Percentiles rank a stretch among this genome's conserved stretches.
Evolutionary conservation across 1,284 basidiomycete genomes (phyloP).

Genomic region (Entoloma clypeatum): DNA sequence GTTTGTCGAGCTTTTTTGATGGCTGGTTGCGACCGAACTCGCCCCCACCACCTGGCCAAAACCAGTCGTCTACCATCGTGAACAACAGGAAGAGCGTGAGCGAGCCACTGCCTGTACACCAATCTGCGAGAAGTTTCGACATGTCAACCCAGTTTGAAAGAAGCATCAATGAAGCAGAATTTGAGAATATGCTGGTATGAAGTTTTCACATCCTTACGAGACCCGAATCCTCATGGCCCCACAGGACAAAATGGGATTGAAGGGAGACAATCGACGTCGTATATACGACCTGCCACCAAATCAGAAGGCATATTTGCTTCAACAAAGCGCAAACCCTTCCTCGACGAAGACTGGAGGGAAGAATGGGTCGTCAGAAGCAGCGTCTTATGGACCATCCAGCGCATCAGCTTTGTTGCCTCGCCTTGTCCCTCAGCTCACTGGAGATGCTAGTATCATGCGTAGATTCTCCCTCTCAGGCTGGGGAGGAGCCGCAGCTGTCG

Average conservation of each 20-base stretch:
- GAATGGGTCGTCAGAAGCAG: constrained; percentile 34
- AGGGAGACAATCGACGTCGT: constrained; percentile 60
- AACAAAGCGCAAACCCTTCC: constrained; percentile 44
- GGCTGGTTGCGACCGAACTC: constrained; percentile 50
- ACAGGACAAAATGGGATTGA: constrained; percentile 69
- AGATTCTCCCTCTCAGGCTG: constrained; percentile 72
- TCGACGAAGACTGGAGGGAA: constrained; percentile 25
- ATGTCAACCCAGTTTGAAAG: constrained; percentile 25
- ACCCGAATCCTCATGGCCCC: constrained; percentile 3
- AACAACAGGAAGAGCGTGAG: constrained; percentile 61
- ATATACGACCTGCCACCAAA: constrained; percentile 65
- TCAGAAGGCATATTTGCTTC: constrained; percentile 68
- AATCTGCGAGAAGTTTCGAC: constrained; percentile 28
- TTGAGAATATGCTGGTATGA: constrained; percentile 63
- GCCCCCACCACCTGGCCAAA: constrained; percentile 31
- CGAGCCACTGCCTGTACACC: constrained; percentile 57
- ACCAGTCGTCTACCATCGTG: constrained; percentile 28
- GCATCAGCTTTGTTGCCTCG: constrained; percentile 52
- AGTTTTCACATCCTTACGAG: neutral
- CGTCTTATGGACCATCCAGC: constrained; percentile 60
- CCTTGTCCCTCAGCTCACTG: constrained; percentile 65
- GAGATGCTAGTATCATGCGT: constrained; percentile 63
- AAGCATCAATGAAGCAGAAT: constrained; percentile 33
- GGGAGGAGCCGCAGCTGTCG: constrained; percentile 37
- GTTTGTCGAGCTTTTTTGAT: constrained; percentile 62